Evolutionary conservation across 2,329 filamentous ascomycete genomes (phyloP).

Genomic region (Fusarium sp.): DNA sequence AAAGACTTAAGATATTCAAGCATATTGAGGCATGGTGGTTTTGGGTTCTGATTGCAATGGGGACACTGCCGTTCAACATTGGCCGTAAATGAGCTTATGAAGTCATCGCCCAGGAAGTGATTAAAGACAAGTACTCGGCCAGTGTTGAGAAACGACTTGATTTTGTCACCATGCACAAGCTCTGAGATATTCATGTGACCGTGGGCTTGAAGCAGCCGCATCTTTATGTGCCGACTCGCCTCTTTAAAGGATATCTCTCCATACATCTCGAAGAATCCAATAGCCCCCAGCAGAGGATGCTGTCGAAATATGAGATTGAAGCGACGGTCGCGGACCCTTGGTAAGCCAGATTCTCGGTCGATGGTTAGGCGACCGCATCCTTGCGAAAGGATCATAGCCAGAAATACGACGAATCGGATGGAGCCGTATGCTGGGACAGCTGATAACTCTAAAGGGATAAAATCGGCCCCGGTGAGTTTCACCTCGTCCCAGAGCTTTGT

Average conservation of each 20-base stretch:
- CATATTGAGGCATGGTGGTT: no score
- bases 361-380: not conserved
- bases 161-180: no score
- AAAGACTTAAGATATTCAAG: no score
- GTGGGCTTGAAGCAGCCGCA: no score
- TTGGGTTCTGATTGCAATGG: no score
- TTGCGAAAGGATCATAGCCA: not conserved
- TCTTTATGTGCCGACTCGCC: no score
- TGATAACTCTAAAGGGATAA: not conserved
- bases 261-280: not conserved
- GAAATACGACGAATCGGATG: not conserved
- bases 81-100: no score
- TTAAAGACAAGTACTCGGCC: no score
- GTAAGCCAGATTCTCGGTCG: not conserved
- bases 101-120: accelerated
- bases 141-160: no score
- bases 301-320: not conserved
- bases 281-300: not conserved
- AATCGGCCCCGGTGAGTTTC: not conserved
- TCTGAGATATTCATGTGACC: no score
- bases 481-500: not conserved
- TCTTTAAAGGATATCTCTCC: no score
- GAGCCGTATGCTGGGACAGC: not conserved
- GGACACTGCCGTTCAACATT: no score
- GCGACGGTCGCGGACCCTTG: accelerated